Evolutionary conservation across 768 basidiomycete species (phyloP).

Genomic region (Trametes sanguinea): DNA sequence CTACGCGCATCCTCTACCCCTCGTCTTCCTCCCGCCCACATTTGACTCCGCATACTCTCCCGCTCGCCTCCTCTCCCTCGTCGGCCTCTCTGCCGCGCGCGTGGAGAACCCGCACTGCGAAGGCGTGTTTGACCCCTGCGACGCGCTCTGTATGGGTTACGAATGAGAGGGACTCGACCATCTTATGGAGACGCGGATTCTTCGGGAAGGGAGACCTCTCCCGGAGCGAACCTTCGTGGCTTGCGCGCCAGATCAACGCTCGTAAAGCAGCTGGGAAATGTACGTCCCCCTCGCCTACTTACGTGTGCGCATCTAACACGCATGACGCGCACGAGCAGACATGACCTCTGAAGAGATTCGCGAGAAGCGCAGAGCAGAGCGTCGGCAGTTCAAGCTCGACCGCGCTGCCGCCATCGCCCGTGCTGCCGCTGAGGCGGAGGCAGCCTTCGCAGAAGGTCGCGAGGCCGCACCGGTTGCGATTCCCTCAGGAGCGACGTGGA

Average conservation of each 20-base stretch:
- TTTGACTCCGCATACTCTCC: slow-evolving; percentile 28
- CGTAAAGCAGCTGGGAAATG: slow-evolving; percentile 56
- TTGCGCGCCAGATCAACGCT: slow-evolving; percentile 72
- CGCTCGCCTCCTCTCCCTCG: slow-evolving; percentile 46
- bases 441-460: slow-evolving; percentile 70
- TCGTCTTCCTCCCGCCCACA: slow-evolving; percentile 44
- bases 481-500: slow-evolving; percentile 83
- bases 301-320: background rate
- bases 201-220: slow-evolving; percentile 97
- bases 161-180: slow-evolving; percentile 57
- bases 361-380: slow-evolving; percentile 81
- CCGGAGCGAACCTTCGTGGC: slow-evolving; percentile 94
- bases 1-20: slow-evolving; percentile 73
- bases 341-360: slow-evolving; percentile 91
- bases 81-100: slow-evolving; percentile 50
- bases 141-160: slow-evolving; percentile 91
- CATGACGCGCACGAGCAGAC: slow-evolving; percentile 14
- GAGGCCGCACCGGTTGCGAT: slow-evolving; percentile 65
- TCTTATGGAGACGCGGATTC: slow-evolving; percentile 89
- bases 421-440: slow-evolving; percentile 78
- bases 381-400: slow-evolving; percentile 91
- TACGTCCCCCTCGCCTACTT: slow-evolving; percentile 19
- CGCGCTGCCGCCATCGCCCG: slow-evolving; percentile 86
- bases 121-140: slow-evolving; percentile 71
- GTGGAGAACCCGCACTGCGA: slow-evolving; percentile 73